These are phyloP conservation scores for Diversispora epigaea DNA, from an alignment of 192 early-diverging fungal species.

Conservation along the genomic window DNA sequence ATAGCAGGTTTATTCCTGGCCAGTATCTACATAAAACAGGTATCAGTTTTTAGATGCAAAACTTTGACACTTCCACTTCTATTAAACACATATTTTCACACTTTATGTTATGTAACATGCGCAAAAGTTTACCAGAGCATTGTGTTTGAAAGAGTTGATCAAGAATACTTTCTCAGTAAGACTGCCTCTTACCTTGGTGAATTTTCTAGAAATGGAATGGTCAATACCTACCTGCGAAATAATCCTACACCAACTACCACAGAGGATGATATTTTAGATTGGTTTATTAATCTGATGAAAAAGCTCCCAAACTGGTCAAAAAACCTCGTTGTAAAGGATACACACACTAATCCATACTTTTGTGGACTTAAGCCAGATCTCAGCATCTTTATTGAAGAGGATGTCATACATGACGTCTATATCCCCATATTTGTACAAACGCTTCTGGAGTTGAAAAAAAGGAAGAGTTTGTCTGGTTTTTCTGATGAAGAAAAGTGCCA, in stretches of 20 bases:
- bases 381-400: constrained; percentile 6
- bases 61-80: background rate
- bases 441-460: constrained; percentile 18
- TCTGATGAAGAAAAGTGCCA: constrained; percentile 13
- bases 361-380: background rate
- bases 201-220: background rate
- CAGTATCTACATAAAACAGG: background rate
- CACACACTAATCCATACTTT: constrained; percentile 10
- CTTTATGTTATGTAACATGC: background rate
- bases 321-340: background rate
- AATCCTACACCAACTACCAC: background rate
- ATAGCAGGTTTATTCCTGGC: background rate
- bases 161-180: constrained; percentile 1
- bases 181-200: background rate
- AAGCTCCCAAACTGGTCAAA: background rate
- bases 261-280: constrained; percentile 6
- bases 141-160: background rate
- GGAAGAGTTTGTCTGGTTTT: constrained; percentile 1
- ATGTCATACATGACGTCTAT: background rate
- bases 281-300: constrained; percentile 15
- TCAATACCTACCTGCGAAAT: background rate
- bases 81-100: no score
- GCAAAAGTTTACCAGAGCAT: constrained; percentile 5
- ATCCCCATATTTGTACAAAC: constrained; percentile 17
- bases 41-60: background rate